These are phyloP conservation scores for Mycena chlorophos DNA, from an alignment of 768 basidiomycete genomes.

Conservation along the genomic window DNA sequence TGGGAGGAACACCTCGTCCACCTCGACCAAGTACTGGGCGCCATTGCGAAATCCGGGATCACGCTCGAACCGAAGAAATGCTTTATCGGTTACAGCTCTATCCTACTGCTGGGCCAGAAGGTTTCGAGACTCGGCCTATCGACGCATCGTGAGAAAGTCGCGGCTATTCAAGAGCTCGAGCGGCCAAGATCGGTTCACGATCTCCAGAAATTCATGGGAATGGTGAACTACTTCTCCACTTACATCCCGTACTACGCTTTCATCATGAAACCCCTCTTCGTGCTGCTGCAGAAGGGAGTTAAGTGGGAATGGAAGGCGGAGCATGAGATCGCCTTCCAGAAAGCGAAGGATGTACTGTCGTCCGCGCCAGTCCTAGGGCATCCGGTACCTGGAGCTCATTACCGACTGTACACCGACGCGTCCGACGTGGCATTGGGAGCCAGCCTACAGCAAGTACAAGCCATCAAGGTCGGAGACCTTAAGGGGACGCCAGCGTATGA, in stretches of 20 bases:
- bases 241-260: too few species aligned
- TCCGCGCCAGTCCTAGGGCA: not conserved
- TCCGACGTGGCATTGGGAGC: not conserved
- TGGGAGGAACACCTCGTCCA: slow-evolving; percentile 23
- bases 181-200: too few species aligned
- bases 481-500: not conserved
- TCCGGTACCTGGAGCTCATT: not conserved
- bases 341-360: not conserved
- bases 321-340: not conserved
- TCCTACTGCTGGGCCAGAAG: too few species aligned
- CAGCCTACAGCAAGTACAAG: slow-evolving; percentile 6
- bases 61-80: slow-evolving; percentile 12
- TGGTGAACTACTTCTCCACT: too few species aligned
- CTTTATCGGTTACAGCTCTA: too few species aligned
- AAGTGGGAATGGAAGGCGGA: not conserved
- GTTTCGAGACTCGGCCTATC: too few species aligned
- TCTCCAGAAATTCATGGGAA: too few species aligned
- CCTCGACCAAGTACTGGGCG: slow-evolving; percentile 18
- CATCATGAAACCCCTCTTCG: not conserved
- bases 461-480: not conserved
- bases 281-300: not conserved
- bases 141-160: too few species aligned
- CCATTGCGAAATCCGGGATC: slow-evolving; percentile 23
- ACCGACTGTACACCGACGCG: too few species aligned
- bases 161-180: too few species aligned